Evolutionary conservation across 441 rosid genomes (phyloP).

Genomic region (Gossypium davidsonii): DNA sequence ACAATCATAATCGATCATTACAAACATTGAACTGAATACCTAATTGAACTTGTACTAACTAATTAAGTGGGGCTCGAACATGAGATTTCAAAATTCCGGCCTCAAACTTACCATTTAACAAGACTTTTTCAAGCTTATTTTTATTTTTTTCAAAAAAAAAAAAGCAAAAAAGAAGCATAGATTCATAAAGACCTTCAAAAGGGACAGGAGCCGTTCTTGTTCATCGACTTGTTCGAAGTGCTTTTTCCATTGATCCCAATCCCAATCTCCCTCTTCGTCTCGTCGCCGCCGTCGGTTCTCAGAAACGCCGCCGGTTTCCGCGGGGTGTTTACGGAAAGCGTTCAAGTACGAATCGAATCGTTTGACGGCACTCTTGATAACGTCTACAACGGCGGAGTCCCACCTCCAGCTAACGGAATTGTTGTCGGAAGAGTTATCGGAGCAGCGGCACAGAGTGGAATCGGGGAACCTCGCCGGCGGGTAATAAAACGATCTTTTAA

Average conservation of each 20-base stretch:
- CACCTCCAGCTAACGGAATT: conserved; percentile 34
- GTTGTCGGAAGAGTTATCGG: conserved; percentile 25
- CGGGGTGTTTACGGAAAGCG: conserved; percentile 17
- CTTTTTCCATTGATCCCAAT: conserved; percentile 87
- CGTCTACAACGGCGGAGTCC: conserved; percentile 55
- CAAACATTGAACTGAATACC: too few species aligned
- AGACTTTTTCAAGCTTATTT: too few species aligned
- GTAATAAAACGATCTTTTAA: conserved; percentile 39
- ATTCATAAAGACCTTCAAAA: conserved; percentile 50
- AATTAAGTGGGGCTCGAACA: too few species aligned
- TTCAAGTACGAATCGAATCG: conserved; percentile 50
- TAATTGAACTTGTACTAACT: too few species aligned
- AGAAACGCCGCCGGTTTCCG: not conserved
- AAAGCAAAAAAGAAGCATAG: not conserved
- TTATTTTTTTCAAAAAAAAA: not conserved
- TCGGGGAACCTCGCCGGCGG: conserved; percentile 35
- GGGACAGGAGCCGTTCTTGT: conserved; percentile 69
- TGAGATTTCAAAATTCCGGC: too few species aligned
- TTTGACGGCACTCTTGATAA: conserved; percentile 42
- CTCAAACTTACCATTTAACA: too few species aligned
- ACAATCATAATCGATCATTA: too few species aligned
- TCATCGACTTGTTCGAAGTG: conserved; percentile 80
- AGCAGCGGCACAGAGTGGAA: conserved; percentile 46
- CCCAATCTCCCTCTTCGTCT: conserved; percentile 51
- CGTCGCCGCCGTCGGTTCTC: conserved; percentile 8